Conservation (phyloP, 768 basidiomycete species). For the Pleurotus pulmonarius region DNA sequence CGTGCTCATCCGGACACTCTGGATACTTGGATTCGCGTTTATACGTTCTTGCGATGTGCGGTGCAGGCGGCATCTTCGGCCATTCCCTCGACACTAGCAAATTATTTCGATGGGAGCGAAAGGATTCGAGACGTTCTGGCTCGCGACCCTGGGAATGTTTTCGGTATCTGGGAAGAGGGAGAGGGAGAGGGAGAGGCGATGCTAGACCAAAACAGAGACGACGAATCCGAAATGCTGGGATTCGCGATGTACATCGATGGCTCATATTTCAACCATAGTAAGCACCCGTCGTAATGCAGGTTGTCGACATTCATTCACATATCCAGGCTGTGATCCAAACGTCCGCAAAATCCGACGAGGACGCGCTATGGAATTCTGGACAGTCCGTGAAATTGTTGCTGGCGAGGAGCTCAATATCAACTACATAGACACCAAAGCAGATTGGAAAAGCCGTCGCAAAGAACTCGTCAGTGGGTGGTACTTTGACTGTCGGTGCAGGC, state of each 20-base stretch:
- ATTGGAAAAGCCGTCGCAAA: slow-evolving; percentile 25
- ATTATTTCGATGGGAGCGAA: slow-evolving; percentile 35
- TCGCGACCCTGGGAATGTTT: slow-evolving; percentile 63
- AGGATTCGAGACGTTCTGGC: slow-evolving; percentile 50
- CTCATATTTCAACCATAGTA: slow-evolving; percentile 71
- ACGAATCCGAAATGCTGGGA: slow-evolving; percentile 52
- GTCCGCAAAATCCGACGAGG: slow-evolving; percentile 41
- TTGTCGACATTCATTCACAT: background rate
- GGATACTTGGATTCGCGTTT: slow-evolving; percentile 48
- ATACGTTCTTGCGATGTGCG: slow-evolving; percentile 44
- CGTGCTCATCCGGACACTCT: slow-evolving; percentile 47
- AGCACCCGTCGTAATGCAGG: slow-evolving; percentile 11
- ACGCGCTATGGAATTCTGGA: slow-evolving; percentile 44
- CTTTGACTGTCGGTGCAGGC: slow-evolving; percentile 47
- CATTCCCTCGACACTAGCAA: slow-evolving; percentile 15
- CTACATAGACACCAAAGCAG: slow-evolving; percentile 33
- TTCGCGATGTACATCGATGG: slow-evolving; percentile 60
- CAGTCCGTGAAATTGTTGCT: slow-evolving; percentile 32
- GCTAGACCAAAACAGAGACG: background rate
- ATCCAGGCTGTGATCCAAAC: slow-evolving; percentile 50
- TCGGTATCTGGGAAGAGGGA: slow-evolving; percentile 59
- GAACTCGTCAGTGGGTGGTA: slow-evolving; percentile 51
- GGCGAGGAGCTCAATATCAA: slow-evolving; percentile 61
- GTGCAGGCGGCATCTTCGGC: slow-evolving; percentile 12
- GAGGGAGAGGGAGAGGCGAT: slow-evolving; percentile 29